These are phyloP conservation scores for Lecanicillium sp. DNA, from an alignment of 2,329 filamentous ascomycete genomes.

Conservation along the genomic window DNA sequence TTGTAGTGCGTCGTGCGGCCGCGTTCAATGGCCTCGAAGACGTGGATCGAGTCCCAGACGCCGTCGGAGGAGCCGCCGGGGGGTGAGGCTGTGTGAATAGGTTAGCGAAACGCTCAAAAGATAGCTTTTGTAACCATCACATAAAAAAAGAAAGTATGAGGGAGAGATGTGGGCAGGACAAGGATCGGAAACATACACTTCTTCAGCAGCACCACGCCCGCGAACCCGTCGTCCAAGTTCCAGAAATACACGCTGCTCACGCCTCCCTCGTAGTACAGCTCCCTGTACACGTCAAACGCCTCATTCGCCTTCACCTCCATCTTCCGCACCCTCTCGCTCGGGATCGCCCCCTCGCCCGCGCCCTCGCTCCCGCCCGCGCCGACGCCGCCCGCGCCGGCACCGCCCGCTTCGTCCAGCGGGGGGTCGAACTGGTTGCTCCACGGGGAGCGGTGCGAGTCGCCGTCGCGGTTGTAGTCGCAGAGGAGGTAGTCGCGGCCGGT, in stretches of 20 bases:
- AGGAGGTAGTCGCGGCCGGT: constrained; percentile 92
- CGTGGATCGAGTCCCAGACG: constrained; percentile 97
- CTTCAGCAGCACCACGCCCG: constrained; percentile 90
- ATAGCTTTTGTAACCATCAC: not conserved
- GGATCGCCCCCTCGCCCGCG: constrained; percentile 73
- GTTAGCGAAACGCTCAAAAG: not conserved
- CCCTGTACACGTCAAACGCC: constrained; percentile 93
- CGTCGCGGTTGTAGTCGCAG: constrained; percentile 99
- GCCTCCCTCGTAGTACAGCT: constrained; percentile 95
- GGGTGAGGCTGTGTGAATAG: constrained; percentile 49
- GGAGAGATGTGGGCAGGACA: not conserved
- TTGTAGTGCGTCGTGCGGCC: constrained; percentile 94
- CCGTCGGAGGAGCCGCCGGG: constrained; percentile 63
- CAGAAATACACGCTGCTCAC: constrained; percentile 96
- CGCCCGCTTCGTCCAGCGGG: constrained; percentile 63
- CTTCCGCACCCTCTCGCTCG: constrained; percentile 82
- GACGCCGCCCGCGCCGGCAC: constrained; percentile 40
- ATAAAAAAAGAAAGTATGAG: not conserved
- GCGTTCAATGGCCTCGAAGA: constrained; percentile 92
- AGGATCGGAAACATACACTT: constrained; percentile 57
- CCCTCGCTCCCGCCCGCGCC: constrained; percentile 50
- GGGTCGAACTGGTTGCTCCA: constrained; percentile 99
- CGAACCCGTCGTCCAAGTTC: constrained; percentile 97
- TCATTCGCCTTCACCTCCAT: constrained; percentile 94
- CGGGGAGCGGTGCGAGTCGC: constrained; percentile 94